Evolutionary conservation across 148 eudicot species (phyloP).

Genomic region (Vaccinium macrocarpon): DNA sequence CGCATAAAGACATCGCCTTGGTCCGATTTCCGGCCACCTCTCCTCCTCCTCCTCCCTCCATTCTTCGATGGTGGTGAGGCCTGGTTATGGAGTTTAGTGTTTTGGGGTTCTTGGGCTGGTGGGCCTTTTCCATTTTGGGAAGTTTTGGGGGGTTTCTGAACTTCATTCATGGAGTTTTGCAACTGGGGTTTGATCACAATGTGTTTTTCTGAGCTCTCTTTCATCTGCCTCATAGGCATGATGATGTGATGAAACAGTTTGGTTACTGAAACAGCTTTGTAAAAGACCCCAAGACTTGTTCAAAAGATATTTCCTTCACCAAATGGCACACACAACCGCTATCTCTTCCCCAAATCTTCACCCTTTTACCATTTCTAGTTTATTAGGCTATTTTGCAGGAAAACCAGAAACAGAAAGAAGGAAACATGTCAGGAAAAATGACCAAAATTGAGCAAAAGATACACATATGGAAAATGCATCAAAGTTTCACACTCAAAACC

Average conservation of each 20-base stretch:
- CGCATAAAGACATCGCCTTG: slow-evolving; percentile 46
- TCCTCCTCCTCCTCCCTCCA: slow-evolving; percentile 60
- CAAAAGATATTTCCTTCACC: slow-evolving; percentile 18
- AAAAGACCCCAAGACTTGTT: neutral
- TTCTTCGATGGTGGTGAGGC: slow-evolving; percentile 43
- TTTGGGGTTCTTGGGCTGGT: slow-evolving; percentile 33
- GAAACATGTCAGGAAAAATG: slow-evolving; percentile 30
- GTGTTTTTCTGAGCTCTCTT: slow-evolving; percentile 56
- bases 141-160: slow-evolving; percentile 37
- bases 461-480: slow-evolving; percentile 12
- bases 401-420: slow-evolving; percentile 24
- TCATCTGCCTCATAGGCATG: slow-evolving; percentile 71
- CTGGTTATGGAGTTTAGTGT: slow-evolving; percentile 29
- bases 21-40: slow-evolving; percentile 61
- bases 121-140: slow-evolving; percentile 49
- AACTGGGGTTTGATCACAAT: slow-evolving; percentile 48
- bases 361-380: slow-evolving; percentile 23
- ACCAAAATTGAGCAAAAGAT: slow-evolving; percentile 13
- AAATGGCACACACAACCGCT: slow-evolving; percentile 25
- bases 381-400: slow-evolving; percentile 26
- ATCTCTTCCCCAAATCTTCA: slow-evolving; percentile 20
- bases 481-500: slow-evolving; percentile 36
- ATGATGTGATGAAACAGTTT: slow-evolving; percentile 23
- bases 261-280: neutral
- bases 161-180: slow-evolving; percentile 37